Evolutionary conservation across 768 basidiomycete genomes (phyloP).

Genomic region (Lactarius hengduanensis): DNA sequence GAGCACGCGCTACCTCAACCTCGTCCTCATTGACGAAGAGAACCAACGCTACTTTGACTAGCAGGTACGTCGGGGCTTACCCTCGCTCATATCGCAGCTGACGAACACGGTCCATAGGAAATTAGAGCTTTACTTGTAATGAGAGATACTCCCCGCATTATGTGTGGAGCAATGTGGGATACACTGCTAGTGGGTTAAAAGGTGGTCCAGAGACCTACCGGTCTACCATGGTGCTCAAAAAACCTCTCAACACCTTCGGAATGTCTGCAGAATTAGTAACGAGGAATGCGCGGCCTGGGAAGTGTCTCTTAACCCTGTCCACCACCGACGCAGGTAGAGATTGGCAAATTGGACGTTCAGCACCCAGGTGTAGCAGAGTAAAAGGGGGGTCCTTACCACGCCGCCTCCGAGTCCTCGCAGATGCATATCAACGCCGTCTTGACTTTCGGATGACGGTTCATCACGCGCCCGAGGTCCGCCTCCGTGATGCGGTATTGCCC

Average conservation of each 20-base stretch:
- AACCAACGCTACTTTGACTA: slow-evolving; percentile 98
- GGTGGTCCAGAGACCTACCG: background rate
- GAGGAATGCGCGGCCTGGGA: slow-evolving; percentile 60
- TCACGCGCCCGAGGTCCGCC: slow-evolving; percentile 54
- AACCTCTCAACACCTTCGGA: slow-evolving; percentile 60
- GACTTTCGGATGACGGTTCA: slow-evolving; percentile 62
- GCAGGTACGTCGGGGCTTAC: slow-evolving; percentile 51
- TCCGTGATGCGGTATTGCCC: slow-evolving; percentile 59
- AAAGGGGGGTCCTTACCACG: slow-evolving; percentile 44
- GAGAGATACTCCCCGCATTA: background rate
- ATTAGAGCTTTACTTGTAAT: slow-evolving; percentile 44
- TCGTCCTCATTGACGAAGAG: slow-evolving; percentile 76
- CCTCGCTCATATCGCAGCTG: slow-evolving; percentile 1
- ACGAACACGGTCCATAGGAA: slow-evolving; percentile 47
- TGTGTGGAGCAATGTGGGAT: background rate
- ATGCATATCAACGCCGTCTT: slow-evolving; percentile 68
- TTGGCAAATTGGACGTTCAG: background rate
- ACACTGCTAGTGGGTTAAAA: background rate
- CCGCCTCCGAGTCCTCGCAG: slow-evolving; percentile 63
- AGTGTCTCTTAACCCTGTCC: slow-evolving; percentile 55
- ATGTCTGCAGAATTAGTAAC: slow-evolving; percentile 63
- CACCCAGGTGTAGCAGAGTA: background rate
- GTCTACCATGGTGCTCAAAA: slow-evolving; percentile 44
- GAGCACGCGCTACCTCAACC: slow-evolving; percentile 91
- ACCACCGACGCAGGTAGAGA: too few relatives aligned